Evolutionary conservation across 75 land plant genomes (phyloP).

Genomic region (Isoetes taiwanensis): DNA sequence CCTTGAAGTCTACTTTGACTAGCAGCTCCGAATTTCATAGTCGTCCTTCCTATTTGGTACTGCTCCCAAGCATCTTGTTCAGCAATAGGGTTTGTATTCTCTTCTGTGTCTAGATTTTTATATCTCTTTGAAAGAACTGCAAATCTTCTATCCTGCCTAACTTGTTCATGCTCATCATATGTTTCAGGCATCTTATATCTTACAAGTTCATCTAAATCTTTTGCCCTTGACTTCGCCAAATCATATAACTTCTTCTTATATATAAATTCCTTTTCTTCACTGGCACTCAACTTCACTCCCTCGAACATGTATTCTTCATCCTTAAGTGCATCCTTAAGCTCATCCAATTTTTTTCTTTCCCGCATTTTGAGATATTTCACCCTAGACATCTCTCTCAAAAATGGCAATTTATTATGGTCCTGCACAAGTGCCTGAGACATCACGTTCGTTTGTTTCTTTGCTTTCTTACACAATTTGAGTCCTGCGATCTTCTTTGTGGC

Average conservation of each 20-base stretch:
- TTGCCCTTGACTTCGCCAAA: background rate
- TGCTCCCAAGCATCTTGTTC: constrained; percentile 7
- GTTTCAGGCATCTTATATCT: background rate
- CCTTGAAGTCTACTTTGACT: background rate
- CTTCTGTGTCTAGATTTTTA: background rate
- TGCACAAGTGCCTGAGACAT: background rate
- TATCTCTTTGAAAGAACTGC: background rate
- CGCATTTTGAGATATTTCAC: background rate
- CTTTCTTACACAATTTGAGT: background rate
- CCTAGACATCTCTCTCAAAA: background rate
- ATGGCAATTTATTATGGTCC: background rate
- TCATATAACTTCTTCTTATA: background rate
- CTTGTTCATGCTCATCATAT: background rate
- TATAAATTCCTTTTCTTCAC: background rate
- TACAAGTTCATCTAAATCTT: background rate
- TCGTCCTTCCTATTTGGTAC: background rate
- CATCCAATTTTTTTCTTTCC: background rate
- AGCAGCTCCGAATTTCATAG: background rate
- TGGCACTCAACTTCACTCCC: background rate
- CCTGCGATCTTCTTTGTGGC: background rate
- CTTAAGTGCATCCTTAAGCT: background rate
- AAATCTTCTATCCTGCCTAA: background rate
- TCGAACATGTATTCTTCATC: background rate
- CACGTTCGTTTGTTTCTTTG: background rate
- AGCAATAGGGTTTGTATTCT: background rate